Evolutionary conservation across 805 yeast genomes (phyloP).

Genomic region (Kluyveromyces starmeri): DNA sequence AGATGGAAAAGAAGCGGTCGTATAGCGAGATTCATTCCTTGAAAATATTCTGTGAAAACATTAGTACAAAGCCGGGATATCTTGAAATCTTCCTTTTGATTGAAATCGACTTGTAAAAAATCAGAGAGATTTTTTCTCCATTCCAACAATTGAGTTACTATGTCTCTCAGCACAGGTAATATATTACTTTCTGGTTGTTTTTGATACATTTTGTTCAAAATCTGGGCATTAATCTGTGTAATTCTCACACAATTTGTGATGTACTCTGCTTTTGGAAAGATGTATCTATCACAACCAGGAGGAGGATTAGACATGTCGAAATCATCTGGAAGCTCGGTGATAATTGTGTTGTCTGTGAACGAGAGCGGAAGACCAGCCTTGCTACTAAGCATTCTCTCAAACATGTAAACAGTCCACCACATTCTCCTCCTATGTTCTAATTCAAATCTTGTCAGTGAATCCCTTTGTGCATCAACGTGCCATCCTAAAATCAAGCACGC

Average conservation of each 20-base stretch:
- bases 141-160: slow-evolving; percentile 54
- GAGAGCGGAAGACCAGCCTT: slow-evolving; percentile 75
- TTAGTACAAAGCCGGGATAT: slow-evolving; percentile 63
- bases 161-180: slow-evolving; percentile 60
- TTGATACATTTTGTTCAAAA: slow-evolving; percentile 60
- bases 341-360: slow-evolving; percentile 73
- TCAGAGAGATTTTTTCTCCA: slow-evolving; percentile 64
- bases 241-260: slow-evolving; percentile 70
- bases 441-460: slow-evolving; percentile 53
- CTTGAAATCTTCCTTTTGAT: slow-evolving; percentile 37
- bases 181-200: slow-evolving; percentile 71
- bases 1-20: slow-evolving; percentile 71
- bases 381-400: slow-evolving; percentile 76
- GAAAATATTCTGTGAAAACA: slow-evolving; percentile 75
- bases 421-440: slow-evolving; percentile 75
- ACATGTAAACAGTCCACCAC: slow-evolving; percentile 81
- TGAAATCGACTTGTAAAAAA: slow-evolving; percentile 57
- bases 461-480: slow-evolving; percentile 77
- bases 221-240: slow-evolving; percentile 69
- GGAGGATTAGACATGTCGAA: slow-evolving; percentile 59
- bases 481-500: slow-evolving; percentile 66
- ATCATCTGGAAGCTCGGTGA: slow-evolving; percentile 67
- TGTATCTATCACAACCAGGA: slow-evolving; percentile 50
- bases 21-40: slow-evolving; percentile 72
- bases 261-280: slow-evolving; percentile 72